Conservation (phyloP, 1,284 basidiomycete species). For the Ustilago bromivora region DNA sequence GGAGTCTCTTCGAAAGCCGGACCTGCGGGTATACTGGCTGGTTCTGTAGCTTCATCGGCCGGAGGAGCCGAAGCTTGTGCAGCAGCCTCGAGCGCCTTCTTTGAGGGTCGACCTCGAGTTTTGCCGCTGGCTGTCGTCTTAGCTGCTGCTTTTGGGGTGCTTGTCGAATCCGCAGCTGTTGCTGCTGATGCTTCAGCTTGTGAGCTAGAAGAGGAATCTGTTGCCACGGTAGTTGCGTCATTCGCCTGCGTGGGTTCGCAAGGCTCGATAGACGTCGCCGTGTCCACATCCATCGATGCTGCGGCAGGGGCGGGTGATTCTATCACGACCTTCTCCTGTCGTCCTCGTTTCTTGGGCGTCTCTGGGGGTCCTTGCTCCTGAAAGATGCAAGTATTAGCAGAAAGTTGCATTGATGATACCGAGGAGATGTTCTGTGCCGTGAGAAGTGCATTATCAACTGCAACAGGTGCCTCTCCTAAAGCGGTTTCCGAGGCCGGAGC, state of each 20-base stretch:
- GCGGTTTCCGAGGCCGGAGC: not conserved
- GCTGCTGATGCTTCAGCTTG: not conserved
- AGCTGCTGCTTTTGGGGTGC: not conserved
- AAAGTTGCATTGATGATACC: not conserved
- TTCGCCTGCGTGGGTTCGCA: not conserved
- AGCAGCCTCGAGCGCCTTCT: slow-evolving; percentile 12
- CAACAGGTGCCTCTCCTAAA: not conserved
- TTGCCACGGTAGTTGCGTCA: not conserved
- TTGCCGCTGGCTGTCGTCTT: slow-evolving; percentile 7
- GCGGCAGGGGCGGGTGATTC: not conserved
- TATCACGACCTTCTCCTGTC: slow-evolving; percentile 9
- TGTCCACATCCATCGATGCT: not conserved
- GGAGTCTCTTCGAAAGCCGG: not conserved
- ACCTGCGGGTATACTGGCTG: not conserved
- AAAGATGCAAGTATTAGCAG: not conserved
- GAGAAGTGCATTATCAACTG: not conserved
- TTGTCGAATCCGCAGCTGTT: not conserved
- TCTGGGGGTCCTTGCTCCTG: slow-evolving; percentile 12
- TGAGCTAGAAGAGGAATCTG: not conserved
- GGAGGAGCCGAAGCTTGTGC: not conserved
- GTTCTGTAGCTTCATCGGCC: not conserved
- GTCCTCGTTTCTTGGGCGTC: slow-evolving; percentile 9
- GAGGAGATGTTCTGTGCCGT: not conserved
- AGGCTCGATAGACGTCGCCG: not conserved
- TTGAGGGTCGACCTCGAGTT: slow-evolving; percentile 13